Evolutionary conservation across 768 basidiomycete species (phyloP), one percentile per base, ranked within the genome.

Genomic region (Cystobasidium onofrii): DNA sequence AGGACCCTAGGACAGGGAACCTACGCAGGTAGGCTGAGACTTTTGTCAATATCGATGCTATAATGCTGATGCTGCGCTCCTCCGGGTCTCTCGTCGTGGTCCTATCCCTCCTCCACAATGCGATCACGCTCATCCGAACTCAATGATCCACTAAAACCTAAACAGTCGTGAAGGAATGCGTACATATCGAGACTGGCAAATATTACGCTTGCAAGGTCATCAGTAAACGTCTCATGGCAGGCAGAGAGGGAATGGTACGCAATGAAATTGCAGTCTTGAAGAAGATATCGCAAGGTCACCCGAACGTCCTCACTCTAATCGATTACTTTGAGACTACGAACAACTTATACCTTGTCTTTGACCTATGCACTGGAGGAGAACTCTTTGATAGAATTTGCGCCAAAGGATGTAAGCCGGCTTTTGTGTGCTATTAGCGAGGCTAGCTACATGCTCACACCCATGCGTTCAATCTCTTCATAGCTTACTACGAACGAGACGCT

Each of bases 181-280:
- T 71, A 31, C 69, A 71, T 31, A 88, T 95, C 83, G 88, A 89
- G 83, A 92, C 92, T 0, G 87, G 88, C 25, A 86, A 96, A 81
- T 95, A 94, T 83, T 98, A 89, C 84, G 96, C 95, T 25, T 97
- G 94, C 86, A 99, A 99, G 82, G 96, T 98, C 79, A 93, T 97
- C 83, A 97, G 95, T 87, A 98, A 98, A 86, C 92, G 94, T 80
- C 87, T 96, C 73, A 96, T 96, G 93, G 90, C 95, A 80, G 95
- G 95, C 3, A 85, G 95, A 76, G 95, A 98, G 83, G 88, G 94
- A 81, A 98, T 99, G 95, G 95, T 93, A 25, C 77, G 87, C 70
- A 99, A 99, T 79, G 96, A 99, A 82, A 99, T 99, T 76, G 86
- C 89, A 1, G 94, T 98, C 15, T 84, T 99, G 76, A 98, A 97